Percentiles rank a stretch among this genome's conserved stretches.
phyloP scores from a whole-genome alignment of 306 rosid species.

The Senna siamea region DNA sequence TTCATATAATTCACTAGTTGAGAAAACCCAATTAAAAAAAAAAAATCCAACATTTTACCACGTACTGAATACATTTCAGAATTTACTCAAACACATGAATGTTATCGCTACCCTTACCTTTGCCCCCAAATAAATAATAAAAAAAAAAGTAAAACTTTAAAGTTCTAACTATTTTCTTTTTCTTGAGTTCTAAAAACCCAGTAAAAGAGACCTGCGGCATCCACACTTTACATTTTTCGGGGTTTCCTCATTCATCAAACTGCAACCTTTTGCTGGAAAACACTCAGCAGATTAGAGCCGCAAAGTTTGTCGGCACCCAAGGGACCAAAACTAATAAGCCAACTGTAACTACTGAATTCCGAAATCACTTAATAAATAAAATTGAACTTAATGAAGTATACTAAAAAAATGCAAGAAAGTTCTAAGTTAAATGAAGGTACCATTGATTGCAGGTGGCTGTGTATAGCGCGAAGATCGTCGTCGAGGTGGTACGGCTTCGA shows the following conservation, averaged over 20 bases:
- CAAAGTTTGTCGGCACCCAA: background rate
- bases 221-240: no score
- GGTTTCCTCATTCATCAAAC: no score
- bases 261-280: background rate
- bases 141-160: background rate
- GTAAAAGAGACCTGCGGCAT: no score
- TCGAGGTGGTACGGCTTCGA: constrained; percentile 43
- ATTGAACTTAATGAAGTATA: background rate
- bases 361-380: background rate
- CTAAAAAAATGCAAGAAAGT: no score
- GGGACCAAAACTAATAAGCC: background rate
- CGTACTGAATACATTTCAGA: no score
- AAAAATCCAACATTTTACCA: background rate
- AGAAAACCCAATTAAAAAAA: background rate
- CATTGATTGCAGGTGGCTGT: constrained; percentile 63
- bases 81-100: background rate
- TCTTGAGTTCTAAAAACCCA: background rate
- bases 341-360: background rate
- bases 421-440: constrained; percentile 31
- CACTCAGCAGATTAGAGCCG: background rate
- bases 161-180: background rate
- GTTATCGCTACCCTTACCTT: background rate
- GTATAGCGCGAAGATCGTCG: constrained; percentile 50
- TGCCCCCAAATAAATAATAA: background rate
- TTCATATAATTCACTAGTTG: background rate